phyloP scores from a whole-genome alignment of 2,329 filamentous ascomycete genomes.

The Tolypocladium sp. region DNA sequence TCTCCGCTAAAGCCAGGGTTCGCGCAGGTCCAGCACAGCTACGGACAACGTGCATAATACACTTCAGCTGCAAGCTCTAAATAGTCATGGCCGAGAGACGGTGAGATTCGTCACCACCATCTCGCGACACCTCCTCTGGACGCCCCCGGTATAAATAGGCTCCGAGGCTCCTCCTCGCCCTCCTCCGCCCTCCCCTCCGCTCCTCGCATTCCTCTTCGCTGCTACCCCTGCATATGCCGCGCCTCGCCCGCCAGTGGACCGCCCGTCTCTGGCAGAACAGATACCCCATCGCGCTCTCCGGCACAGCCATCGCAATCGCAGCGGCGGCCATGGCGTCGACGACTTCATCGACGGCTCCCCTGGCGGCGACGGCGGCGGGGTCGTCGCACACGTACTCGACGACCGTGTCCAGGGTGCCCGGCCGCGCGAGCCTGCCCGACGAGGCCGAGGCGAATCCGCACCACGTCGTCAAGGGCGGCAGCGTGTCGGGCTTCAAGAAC shows the following conservation, averaged over 20 bases:
- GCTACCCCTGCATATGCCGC: not conserved
- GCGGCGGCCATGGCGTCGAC: slow-evolving; percentile 9
- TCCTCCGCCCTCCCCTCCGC: not conserved
- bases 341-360: slow-evolving; percentile 5
- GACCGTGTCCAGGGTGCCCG: slow-evolving; percentile 23
- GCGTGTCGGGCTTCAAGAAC: slow-evolving; percentile 37
- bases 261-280: slow-evolving; percentile 3
- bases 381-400: slow-evolving; percentile 11
- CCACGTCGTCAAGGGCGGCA: slow-evolving; percentile 34
- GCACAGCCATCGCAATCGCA: slow-evolving; percentile 1
- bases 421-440: slow-evolving; percentile 25
- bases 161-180: not conserved
- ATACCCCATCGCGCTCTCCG: not conserved
- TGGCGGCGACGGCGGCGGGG: slow-evolving; percentile 3
- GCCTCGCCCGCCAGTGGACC: slow-evolving; percentile 1
- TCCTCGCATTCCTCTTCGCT: not conserved
- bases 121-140: not conserved
- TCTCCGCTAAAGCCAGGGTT: not conserved
- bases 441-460: slow-evolving; percentile 37
- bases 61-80: not conserved
- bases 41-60: too few relatives aligned
- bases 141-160: not conserved
- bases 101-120: not conserved
- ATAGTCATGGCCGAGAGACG: not conserved
- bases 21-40: too few relatives aligned